phyloP scores from a whole-genome alignment of 169 alveolate genomes.

The Plasmodium sp. region DNA sequence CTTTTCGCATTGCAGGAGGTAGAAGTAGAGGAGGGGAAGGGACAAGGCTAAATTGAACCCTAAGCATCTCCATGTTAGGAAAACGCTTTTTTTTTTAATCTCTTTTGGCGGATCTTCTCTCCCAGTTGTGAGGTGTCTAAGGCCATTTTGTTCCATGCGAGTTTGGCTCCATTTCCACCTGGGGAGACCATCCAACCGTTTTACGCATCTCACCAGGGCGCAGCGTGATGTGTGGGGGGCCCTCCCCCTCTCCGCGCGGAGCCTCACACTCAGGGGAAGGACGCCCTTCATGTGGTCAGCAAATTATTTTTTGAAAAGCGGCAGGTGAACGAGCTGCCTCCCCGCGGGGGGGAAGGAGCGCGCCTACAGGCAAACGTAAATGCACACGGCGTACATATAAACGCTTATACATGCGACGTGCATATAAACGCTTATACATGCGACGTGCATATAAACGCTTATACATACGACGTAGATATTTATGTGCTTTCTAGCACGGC shows the following conservation, averaged over 20 bases:
- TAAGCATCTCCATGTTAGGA: constrained; percentile 73
- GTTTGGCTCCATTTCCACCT: background rate
- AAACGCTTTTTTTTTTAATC: constrained; percentile 13
- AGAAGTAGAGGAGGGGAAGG: constrained; percentile 36
- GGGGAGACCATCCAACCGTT: background rate
- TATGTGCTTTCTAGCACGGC: background rate
- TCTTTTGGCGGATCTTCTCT: background rate
- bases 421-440: background rate
- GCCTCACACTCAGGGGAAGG: background rate
- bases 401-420: background rate
- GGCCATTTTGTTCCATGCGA: background rate
- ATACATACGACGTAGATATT: background rate
- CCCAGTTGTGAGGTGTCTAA: background rate
- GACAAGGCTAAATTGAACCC: constrained; percentile 34
- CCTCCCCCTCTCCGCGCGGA: background rate
- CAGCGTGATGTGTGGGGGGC: background rate
- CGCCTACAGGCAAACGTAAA: background rate
- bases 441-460: background rate
- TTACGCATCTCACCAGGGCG: background rate
- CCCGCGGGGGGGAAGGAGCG: background rate
- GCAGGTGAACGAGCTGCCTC: too few relatives aligned
- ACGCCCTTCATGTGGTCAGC: background rate
- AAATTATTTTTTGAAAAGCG: background rate
- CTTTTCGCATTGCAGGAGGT: constrained; percentile 28
- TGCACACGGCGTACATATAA: background rate